Conservation (phyloP, 495 filamentous ascomycete genomes). For the Penicillium subrubescens region DNA sequence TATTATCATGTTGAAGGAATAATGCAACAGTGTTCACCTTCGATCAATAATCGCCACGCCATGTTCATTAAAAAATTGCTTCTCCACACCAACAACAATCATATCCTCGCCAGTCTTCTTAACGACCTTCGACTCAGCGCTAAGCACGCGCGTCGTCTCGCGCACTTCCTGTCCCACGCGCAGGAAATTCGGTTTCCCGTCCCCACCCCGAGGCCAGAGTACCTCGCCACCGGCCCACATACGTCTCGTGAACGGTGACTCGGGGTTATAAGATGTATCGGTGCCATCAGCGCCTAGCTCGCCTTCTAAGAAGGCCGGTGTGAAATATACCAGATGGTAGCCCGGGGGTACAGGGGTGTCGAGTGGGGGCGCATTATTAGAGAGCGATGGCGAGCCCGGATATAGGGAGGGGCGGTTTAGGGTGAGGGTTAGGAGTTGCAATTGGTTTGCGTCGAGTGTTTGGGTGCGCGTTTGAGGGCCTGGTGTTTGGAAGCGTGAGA, state of each 20-base stretch:
- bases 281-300: conserved; percentile 70
- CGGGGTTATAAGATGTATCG: conserved; percentile 69
- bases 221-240: conserved; percentile 81
- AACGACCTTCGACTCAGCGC: conserved; percentile 52
- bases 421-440: conserved; percentile 56
- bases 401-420: conserved; percentile 51
- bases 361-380: conserved; percentile 23
- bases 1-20: not conserved
- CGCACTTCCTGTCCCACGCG: conserved; percentile 54
- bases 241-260: conserved; percentile 62
- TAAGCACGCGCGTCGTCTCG: conserved; percentile 59
- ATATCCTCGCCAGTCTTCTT: conserved; percentile 60
- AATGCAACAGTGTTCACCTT: conserved; percentile 32
- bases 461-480: conserved; percentile 50
- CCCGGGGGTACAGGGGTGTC: conserved; percentile 60
- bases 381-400: conserved; percentile 30
- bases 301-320: conserved; percentile 54
- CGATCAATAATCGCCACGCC: conserved; percentile 57
- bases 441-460: conserved; percentile 58
- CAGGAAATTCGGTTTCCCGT: conserved; percentile 42
- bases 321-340: conserved; percentile 76
- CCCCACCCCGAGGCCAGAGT: conserved; percentile 44
- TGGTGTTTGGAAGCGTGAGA: conserved; percentile 42
- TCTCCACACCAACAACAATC: conserved; percentile 67
- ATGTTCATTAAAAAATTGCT: conserved; percentile 53